Evolutionary conservation across 2,329 filamentous ascomycete genomes (phyloP).

Genomic region (Alternaria sp.): DNA sequence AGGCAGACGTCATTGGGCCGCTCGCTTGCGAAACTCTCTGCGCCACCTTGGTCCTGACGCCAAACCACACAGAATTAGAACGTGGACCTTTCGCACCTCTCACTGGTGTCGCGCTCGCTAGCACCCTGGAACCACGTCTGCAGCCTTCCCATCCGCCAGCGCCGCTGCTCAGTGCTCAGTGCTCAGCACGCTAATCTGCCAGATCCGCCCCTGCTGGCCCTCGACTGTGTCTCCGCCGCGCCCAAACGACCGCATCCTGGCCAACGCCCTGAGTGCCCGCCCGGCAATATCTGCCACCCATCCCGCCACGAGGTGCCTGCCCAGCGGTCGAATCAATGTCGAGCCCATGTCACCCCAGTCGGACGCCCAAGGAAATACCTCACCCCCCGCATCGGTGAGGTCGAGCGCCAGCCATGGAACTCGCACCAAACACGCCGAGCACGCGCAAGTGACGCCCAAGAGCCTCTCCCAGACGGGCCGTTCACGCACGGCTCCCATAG

Average conservation of each 20-base stretch:
- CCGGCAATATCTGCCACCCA: constrained; percentile 48
- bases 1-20: constrained; percentile 40
- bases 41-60: constrained; percentile 32
- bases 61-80: constrained; percentile 40
- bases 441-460: constrained; percentile 42
- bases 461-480: constrained; percentile 50
- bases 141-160: constrained; percentile 21
- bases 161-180: constrained; percentile 23
- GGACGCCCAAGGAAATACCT: constrained; percentile 51
- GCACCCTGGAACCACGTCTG: constrained; percentile 18
- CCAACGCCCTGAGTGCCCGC: constrained; percentile 27
- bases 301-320: constrained; percentile 43
- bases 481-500: constrained; percentile 51
- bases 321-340: constrained; percentile 54
- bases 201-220: constrained; percentile 29
- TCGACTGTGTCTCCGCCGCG: constrained; percentile 34
- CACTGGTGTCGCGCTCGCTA: constrained; percentile 26
- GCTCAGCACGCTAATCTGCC: constrained; percentile 21
- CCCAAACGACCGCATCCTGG: constrained; percentile 35
- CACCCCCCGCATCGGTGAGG: constrained; percentile 54
- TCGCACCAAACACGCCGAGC: constrained; percentile 27
- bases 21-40: constrained; percentile 36
- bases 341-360: constrained; percentile 54
- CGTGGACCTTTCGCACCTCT: constrained; percentile 39
- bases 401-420: constrained; percentile 41